Evolutionary conservation across 1,284 basidiomycete genomes (phyloP).

Genomic region (Sanghuangporus weigelae): DNA sequence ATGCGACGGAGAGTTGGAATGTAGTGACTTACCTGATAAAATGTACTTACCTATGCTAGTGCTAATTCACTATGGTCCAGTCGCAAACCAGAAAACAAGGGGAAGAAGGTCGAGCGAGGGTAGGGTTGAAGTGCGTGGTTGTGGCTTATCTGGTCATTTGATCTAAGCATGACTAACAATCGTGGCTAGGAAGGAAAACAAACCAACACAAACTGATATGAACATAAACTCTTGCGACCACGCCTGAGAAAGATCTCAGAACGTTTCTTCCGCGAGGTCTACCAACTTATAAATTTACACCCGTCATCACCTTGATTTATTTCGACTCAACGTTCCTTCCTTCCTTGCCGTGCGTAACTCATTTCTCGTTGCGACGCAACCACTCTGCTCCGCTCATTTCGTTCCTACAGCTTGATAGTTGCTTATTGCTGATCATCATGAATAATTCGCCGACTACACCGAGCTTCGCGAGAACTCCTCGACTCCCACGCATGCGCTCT

Average conservation of each 20-base stretch:
- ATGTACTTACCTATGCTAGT: background rate
- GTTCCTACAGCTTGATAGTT: background rate
- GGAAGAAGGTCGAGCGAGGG: background rate
- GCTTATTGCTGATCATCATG: background rate
- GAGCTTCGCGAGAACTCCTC: background rate
- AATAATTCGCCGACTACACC: background rate
- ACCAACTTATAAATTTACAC: background rate
- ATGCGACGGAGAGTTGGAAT: background rate
- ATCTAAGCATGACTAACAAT: background rate
- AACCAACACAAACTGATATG: background rate
- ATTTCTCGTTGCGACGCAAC: background rate
- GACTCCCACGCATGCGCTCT: background rate
- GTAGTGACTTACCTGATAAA: background rate
- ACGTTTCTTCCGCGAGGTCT: background rate
- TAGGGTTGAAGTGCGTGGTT: background rate
- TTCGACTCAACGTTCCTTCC: background rate
- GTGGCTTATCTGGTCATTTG: background rate
- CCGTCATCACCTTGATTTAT: background rate
- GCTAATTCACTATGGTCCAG: background rate
- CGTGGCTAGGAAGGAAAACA: background rate
- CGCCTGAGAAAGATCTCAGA: background rate
- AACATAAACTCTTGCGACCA: background rate
- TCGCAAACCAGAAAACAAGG: conserved; percentile 20
- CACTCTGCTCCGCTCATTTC: background rate
- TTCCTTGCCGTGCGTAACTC: background rate